Percentiles rank a stretch among this genome's conserved stretches.
Conservation (phyloP, 2,329 filamentous ascomycete species). For the Didymella lethalis region DNA sequence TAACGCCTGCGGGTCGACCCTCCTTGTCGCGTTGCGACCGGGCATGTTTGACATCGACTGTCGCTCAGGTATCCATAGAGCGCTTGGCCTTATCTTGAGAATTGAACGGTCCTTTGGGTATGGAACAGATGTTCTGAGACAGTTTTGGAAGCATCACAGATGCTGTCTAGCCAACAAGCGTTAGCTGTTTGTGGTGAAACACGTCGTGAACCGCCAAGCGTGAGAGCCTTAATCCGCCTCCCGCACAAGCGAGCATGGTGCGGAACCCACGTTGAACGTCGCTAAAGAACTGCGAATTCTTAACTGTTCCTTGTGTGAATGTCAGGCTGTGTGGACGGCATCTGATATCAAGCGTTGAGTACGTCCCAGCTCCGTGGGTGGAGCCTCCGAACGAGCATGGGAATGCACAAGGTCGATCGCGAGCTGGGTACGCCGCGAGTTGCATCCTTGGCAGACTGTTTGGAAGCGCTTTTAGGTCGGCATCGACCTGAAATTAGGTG, state of each 20-base stretch:
- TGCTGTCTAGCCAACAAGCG: constrained; percentile 29
- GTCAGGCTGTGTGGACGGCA: neutral
- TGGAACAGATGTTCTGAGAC: constrained; percentile 27
- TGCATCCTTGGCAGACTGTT: neutral
- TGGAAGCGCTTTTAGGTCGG: neutral
- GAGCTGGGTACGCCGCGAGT: neutral
- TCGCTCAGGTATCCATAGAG: constrained; percentile 22
- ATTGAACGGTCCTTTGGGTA: constrained; percentile 16
- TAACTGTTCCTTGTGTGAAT: neutral
- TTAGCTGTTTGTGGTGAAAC: constrained; percentile 41
- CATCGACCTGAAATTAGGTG: neutral
- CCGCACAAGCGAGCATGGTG: constrained; percentile 31
- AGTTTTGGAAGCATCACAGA: constrained; percentile 23
- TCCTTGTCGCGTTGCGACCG: constrained; percentile 27
- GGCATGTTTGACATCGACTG: constrained; percentile 32
- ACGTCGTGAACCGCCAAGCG: constrained; percentile 43
- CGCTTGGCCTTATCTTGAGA: constrained; percentile 17
- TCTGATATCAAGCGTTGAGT: neutral
- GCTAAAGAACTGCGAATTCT: neutral
- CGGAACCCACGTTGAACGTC: constrained; percentile 39
- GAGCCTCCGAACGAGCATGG: neutral
- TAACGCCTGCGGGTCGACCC: constrained; percentile 18
- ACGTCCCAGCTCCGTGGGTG: neutral
- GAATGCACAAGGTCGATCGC: neutral
- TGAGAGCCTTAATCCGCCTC: constrained; percentile 35